These are phyloP conservation scores for Cladosporium halotolerans DNA, from an alignment of 2,329 filamentous ascomycete genomes.

Conservation along the genomic window DNA sequence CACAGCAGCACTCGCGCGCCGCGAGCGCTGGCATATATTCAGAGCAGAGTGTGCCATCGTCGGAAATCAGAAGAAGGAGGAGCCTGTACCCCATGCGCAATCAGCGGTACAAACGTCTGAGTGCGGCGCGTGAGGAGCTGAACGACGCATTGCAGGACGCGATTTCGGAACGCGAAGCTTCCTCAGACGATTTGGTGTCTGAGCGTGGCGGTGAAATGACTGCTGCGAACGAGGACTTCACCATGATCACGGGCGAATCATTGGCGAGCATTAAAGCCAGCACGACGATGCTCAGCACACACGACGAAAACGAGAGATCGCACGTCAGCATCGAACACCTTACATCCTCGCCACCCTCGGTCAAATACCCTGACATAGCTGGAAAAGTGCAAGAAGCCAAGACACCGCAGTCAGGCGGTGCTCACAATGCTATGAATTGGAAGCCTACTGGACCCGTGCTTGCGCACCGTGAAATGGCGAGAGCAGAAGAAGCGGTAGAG, in stretches of 20 bases:
- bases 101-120: constrained; percentile 20
- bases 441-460: constrained; percentile 14
- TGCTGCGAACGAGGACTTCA: constrained; percentile 46
- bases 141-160: constrained; percentile 27
- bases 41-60: constrained; percentile 2
- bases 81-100: constrained; percentile 9
- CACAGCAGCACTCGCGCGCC: constrained; percentile 1
- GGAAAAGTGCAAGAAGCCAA: constrained; percentile 7
- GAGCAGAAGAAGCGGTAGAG: not conserved
- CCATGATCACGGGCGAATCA: constrained; percentile 45
- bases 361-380: constrained; percentile 18
- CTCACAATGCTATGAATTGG: constrained; percentile 25
- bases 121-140: constrained; percentile 26
- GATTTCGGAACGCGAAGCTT: not conserved
- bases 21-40: not conserved
- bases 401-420: not conserved
- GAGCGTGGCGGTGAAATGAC: constrained; percentile 36
- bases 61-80: constrained; percentile 3
- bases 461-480: not conserved
- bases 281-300: constrained; percentile 12
- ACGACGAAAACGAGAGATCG: not conserved
- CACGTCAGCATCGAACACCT: constrained; percentile 14
- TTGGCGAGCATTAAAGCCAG: constrained; percentile 31
- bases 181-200: not conserved
- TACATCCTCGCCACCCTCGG: constrained; percentile 27